phyloP scores from a whole-genome alignment of 805 yeast genomes.

The Saccharomycopsis sp. region DNA sequence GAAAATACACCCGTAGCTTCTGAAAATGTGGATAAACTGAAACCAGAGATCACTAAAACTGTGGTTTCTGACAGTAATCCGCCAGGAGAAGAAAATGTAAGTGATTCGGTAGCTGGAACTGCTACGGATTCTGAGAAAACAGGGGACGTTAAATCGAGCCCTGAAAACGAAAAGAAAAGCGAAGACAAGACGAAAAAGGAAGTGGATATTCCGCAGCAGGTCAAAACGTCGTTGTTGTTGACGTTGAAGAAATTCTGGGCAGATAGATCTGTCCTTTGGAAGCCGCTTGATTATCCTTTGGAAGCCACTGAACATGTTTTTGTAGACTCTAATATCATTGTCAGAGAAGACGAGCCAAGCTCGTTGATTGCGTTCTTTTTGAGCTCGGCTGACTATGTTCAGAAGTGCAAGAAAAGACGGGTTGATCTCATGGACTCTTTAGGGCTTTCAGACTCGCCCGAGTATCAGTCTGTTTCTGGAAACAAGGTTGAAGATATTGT shows the following conservation, averaged over 20 bases:
- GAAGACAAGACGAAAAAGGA: not conserved
- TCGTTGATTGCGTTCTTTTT: conserved; percentile 90
- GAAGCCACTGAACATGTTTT: conserved; percentile 78
- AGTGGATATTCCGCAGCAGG: conserved; percentile 41
- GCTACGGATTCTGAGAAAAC: not conserved
- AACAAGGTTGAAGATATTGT: not conserved
- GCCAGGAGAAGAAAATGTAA: not conserved
- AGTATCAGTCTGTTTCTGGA: not conserved
- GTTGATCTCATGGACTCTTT: not conserved
- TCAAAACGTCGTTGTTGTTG: conserved; percentile 70
- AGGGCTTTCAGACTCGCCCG: not conserved
- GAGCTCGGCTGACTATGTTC: conserved; percentile 74
- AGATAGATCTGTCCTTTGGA: conserved; percentile 94
- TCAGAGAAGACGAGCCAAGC: conserved; percentile 94
- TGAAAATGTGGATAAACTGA: not conserved
- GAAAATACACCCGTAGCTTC: not conserved
- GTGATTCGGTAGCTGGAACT: not conserved
- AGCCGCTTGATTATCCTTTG: conserved; percentile 80
- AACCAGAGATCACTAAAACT: not conserved
- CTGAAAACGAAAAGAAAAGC: not conserved
- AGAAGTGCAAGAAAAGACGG: conserved; percentile 43
- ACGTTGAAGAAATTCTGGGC: conserved; percentile 94
- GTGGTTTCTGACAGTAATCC: not conserved
- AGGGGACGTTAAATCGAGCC: not conserved
- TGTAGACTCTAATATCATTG: conserved; percentile 87